phyloP scores from a whole-genome alignment of 1,284 basidiomycete species.

The Megacollybia platyphylla region DNA sequence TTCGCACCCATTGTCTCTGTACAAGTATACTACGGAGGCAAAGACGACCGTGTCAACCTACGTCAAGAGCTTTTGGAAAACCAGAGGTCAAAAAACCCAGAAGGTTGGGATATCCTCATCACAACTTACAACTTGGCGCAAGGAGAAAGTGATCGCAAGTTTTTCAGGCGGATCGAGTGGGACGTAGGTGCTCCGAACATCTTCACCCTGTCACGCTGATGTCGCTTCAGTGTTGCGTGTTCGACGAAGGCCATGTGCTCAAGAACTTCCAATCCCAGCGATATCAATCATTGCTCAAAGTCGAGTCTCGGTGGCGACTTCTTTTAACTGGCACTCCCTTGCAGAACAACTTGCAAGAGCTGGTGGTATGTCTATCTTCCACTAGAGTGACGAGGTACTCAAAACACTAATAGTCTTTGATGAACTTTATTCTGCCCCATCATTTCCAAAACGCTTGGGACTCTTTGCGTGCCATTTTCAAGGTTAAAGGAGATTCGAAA shows the following conservation, averaged over 20 bases:
- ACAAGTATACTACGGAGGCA: constrained; percentile 88
- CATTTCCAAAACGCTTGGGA: constrained; percentile 73
- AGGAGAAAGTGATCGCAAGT: constrained; percentile 81
- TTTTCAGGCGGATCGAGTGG: constrained; percentile 88
- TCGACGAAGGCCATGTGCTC: constrained; percentile 91
- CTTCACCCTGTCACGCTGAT: constrained; percentile 1
- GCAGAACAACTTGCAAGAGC: constrained; percentile 87
- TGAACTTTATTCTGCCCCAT: constrained; percentile 95
- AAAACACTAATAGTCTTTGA: constrained; percentile 57
- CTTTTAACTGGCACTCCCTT: constrained; percentile 94
- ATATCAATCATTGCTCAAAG: constrained; percentile 80
- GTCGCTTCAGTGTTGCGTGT: constrained; percentile 64
- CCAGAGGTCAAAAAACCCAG: constrained; percentile 26
- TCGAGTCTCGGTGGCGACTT: constrained; percentile 81
- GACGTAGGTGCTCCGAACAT: constrained; percentile 42
- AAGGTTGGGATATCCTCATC: constrained; percentile 85
- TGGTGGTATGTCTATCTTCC: constrained; percentile 58
- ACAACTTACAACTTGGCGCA: constrained; percentile 95
- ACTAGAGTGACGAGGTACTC: constrained; percentile 4
- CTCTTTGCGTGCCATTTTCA: constrained; percentile 90
- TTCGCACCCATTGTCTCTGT: constrained; percentile 86
- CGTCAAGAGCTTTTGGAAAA: constrained; percentile 63
- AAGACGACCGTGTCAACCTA: constrained; percentile 75
- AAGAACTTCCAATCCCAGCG: constrained; percentile 97
- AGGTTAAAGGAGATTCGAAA: constrained; percentile 82